Percentiles rank a stretch among this genome's conserved stretches.
phyloP scores from a whole-genome alignment of 805 yeast genomes.

The Blastobotrys americana region DNA sequence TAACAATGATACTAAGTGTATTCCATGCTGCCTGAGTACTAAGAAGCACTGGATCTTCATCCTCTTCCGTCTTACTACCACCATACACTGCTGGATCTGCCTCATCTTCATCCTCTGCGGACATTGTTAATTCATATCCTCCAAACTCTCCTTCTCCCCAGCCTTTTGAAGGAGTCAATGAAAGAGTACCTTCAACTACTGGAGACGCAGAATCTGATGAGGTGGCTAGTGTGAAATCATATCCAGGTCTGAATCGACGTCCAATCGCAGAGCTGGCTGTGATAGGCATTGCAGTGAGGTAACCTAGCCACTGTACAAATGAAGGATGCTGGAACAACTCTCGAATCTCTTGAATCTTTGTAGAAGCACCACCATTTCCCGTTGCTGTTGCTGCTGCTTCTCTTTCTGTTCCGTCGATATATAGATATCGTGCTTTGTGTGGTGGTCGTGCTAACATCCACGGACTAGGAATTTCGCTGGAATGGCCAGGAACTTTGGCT shows the following conservation, averaged over 20 bases:
- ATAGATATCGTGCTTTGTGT: slow-evolving; percentile 82
- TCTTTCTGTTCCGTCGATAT: slow-evolving; percentile 57
- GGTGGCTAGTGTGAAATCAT: slow-evolving; percentile 88
- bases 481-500: slow-evolving; percentile 46
- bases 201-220: slow-evolving; percentile 37
- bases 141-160: slow-evolving; percentile 90
- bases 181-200: slow-evolving; percentile 70
- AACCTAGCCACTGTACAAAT: slow-evolving; percentile 62
- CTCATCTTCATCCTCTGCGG: slow-evolving; percentile 37
- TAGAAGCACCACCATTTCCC: slow-evolving; percentile 17
- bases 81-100: slow-evolving; percentile 85
- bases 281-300: slow-evolving; percentile 52
- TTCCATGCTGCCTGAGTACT: slow-evolving; percentile 84
- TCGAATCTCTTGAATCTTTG: slow-evolving; percentile 45
- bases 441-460: slow-evolving; percentile 94
- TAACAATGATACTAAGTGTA: slow-evolving; percentile 60
- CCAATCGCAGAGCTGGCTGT: slow-evolving; percentile 61
- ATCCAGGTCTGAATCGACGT: slow-evolving; percentile 91
- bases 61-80: slow-evolving; percentile 41
- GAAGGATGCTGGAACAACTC: slow-evolving; percentile 51
- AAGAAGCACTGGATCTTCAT: slow-evolving; percentile 68
- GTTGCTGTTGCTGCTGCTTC: slow-evolving; percentile 16
- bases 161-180: slow-evolving; percentile 70
- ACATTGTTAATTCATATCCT: slow-evolving; percentile 90
- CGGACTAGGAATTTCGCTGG: slow-evolving; percentile 53